Evolutionary conservation across 768 basidiomycete species (phyloP).

Genomic region (Multifurca ochricompacta): DNA sequence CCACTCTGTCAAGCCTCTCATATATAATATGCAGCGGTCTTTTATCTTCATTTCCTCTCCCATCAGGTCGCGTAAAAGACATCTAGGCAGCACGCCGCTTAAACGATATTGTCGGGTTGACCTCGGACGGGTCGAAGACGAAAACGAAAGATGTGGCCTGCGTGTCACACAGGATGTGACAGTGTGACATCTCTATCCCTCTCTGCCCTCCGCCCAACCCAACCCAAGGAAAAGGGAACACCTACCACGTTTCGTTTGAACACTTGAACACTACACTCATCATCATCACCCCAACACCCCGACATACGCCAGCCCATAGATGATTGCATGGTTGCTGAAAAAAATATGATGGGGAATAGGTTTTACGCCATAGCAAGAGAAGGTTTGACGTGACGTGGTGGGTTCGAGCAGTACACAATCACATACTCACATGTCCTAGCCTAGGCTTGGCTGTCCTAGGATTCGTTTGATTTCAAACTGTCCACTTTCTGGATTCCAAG

Average conservation of each 20-base stretch:
- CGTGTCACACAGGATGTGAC: neutral
- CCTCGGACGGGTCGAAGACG: neutral
- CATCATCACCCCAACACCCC: too few relatives aligned
- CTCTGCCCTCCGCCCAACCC: too few relatives aligned
- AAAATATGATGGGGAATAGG: too few relatives aligned
- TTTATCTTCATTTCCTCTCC: conserved; percentile 30
- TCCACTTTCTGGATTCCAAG: neutral
- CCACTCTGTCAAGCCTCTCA: conserved; percentile 59
- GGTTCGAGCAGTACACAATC: too few relatives aligned
- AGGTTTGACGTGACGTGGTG: neutral
- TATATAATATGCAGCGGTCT: conserved; percentile 40
- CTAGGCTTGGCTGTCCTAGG: neutral
- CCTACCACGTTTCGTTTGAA: too few relatives aligned
- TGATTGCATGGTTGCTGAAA: too few relatives aligned
- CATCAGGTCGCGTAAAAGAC: conserved; percentile 29
- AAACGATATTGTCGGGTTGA: too few relatives aligned
- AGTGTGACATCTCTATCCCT: neutral
- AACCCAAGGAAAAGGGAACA: too few relatives aligned
- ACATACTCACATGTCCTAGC: conserved; percentile 1
- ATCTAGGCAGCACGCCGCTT: neutral
- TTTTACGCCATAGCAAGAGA: neutral
- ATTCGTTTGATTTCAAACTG: too few relatives aligned
- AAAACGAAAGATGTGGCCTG: neutral
- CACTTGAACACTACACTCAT: too few relatives aligned
- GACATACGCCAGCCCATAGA: too few relatives aligned